phyloP scores from a whole-genome alignment of 768 basidiomycete species.

The Boletellus sp. region DNA sequence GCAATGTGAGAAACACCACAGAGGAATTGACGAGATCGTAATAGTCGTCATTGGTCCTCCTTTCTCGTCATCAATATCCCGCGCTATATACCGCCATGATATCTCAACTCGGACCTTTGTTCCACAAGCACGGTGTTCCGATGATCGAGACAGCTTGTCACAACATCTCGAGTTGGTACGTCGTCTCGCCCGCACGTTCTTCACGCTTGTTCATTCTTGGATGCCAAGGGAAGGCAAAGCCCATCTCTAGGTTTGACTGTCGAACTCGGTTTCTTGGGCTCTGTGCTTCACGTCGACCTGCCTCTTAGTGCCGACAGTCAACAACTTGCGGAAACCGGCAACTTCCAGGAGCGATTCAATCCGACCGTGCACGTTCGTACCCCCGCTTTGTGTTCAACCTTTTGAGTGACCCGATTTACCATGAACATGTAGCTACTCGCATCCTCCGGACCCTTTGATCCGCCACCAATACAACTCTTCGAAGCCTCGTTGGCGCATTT shows the following conservation, averaged over 20 bases:
- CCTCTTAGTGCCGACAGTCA: conserved; percentile 69
- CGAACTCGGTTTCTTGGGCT: conserved; percentile 83
- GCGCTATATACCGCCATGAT: conserved; percentile 74
- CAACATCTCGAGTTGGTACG: conserved; percentile 81
- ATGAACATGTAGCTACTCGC: conserved; percentile 57
- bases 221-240: conserved; percentile 72
- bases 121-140: conserved; percentile 65
- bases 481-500: conserved; percentile 62
- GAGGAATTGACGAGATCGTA: conserved; percentile 2
- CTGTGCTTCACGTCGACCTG: conserved; percentile 67
- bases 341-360: conserved; percentile 51
- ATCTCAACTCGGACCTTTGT: conserved; percentile 68
- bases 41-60: conserved; percentile 59
- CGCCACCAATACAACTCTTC: conserved; percentile 57
- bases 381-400: neutral
- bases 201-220: conserved; percentile 7
- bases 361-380: conserved; percentile 46
- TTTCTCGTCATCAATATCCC: conserved; percentile 78
- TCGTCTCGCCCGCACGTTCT: conserved; percentile 4
- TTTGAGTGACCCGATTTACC: neutral
- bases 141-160: conserved; percentile 87
- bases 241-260: conserved; percentile 56
- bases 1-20: neutral
- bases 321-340: conserved; percentile 57
- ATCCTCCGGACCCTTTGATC: conserved; percentile 53